Conservation (phyloP, 208 protist species). For the Acanthamoeba quina region DNA sequence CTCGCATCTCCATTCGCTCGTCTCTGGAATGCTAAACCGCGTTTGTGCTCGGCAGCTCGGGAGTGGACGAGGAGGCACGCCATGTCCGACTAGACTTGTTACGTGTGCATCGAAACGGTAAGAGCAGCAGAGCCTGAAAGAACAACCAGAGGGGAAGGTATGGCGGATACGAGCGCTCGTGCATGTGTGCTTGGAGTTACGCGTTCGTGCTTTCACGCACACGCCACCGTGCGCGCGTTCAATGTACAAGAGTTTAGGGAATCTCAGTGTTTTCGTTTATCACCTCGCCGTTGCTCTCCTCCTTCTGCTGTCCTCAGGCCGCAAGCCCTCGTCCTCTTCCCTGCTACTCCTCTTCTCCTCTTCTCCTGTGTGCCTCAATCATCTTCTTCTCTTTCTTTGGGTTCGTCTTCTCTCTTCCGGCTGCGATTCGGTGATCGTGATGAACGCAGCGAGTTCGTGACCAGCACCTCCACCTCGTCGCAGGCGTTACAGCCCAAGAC, state of each 20-base stretch:
- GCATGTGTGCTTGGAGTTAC: not conserved
- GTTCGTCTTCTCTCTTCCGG: no score
- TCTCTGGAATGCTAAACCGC: not conserved
- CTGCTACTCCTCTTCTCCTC: no score
- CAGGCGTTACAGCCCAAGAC: no score
- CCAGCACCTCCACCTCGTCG: no score
- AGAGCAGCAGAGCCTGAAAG: no score
- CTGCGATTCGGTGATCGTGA: no score
- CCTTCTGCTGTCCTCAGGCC: not conserved
- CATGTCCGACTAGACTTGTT: constrained; percentile 19
- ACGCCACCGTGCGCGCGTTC: not conserved
- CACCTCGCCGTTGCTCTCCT: not conserved
- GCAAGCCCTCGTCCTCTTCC: not conserved
- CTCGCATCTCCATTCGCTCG: not conserved
- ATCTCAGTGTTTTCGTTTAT: not conserved
- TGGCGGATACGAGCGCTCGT: not conserved
- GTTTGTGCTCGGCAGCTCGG: not conserved
- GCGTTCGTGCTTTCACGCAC: not conserved
- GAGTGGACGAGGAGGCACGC: constrained; percentile 65
- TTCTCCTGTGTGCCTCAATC: no score
- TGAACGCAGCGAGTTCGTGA: no score
- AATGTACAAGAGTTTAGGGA: constrained; percentile 32
- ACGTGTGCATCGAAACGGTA: not conserved
- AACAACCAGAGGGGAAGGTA: not conserved
- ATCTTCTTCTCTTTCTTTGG: no score